A percentile compares a stretch with the other conserved stretches of the same genome.
Conservation (phyloP, 116 monocot species). For the Cymodocea nodosa region DNA sequence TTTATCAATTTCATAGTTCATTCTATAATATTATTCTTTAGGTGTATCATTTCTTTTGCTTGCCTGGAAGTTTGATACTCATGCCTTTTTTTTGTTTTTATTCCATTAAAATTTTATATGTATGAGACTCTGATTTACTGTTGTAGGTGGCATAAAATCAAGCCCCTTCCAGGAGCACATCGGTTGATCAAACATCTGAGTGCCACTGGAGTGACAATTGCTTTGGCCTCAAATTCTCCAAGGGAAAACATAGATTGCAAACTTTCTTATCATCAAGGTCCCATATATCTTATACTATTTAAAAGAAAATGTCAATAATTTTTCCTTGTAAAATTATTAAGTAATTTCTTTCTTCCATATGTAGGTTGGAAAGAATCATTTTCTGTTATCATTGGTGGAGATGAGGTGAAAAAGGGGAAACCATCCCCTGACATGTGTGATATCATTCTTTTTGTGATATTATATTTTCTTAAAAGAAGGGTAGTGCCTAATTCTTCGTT, state of each 20-base stretch:
- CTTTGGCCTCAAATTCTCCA: slow-evolving; percentile 89
- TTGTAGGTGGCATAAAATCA: slow-evolving; percentile 79
- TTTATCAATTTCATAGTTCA: too few species aligned
- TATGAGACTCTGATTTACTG: background rate
- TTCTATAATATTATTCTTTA: too few species aligned
- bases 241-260: slow-evolving; percentile 70
- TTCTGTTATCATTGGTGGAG: slow-evolving; percentile 73
- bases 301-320: too few species aligned
- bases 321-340: background rate
- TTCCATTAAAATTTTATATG: background rate
- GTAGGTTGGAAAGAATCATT: slow-evolving; percentile 86
- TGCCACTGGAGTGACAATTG: slow-evolving; percentile 50
- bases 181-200: slow-evolving; percentile 66
- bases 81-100: too few species aligned
- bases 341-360: slow-evolving; percentile 1
- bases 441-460: background rate
- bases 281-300: background rate
- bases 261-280: slow-evolving; percentile 65
- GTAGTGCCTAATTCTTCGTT: background rate
- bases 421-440: slow-evolving; percentile 94
- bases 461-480: too few species aligned
- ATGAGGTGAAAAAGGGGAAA: slow-evolving; percentile 75
- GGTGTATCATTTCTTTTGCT: too few species aligned
- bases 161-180: slow-evolving; percentile 80
- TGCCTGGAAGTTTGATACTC: too few species aligned